These are phyloP conservation scores for Scopulariopsis brevicaulis DNA, from an alignment of 2,329 filamentous ascomycete genomes.

Conservation along the genomic window DNA sequence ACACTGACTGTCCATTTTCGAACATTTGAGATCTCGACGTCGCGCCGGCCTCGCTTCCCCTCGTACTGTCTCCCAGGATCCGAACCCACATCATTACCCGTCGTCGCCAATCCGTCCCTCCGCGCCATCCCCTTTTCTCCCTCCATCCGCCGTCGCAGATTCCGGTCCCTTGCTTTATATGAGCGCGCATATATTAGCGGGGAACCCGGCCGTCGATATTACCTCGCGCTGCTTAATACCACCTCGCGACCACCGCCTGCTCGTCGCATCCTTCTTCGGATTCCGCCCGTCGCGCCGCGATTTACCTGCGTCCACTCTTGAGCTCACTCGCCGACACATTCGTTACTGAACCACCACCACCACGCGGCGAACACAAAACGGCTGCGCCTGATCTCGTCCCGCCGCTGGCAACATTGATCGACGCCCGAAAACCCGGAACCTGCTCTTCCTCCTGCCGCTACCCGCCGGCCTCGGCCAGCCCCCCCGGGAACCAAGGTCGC, in stretches of 20 bases:
- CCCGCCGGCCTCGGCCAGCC: not conserved
- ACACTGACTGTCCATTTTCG: not conserved
- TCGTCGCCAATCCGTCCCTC: not conserved
- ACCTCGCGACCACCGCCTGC: not conserved
- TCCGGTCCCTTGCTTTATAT: not conserved
- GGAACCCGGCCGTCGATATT: not conserved
- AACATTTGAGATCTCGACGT: not conserved
- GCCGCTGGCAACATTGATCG: not conserved
- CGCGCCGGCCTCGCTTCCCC: not conserved
- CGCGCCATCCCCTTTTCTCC: not conserved
- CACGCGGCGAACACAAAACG: not conserved
- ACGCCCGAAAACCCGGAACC: not conserved
- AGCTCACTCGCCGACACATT: not conserved
- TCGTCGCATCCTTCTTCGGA: not conserved
- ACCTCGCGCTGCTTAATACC: not conserved
- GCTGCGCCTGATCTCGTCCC: not conserved
- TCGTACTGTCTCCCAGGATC: not conserved
- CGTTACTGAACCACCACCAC: not conserved
- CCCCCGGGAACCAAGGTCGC: not conserved
- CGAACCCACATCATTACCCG: not conserved
- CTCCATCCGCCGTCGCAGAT: not conserved
- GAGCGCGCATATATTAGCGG: not conserved
- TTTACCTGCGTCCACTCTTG: not conserved
- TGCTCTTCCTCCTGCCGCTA: not conserved
- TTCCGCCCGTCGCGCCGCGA: not conserved